Evolutionary conservation across 768 basidiomycete genomes (phyloP), one percentile per base, ranked within the genome.

Genomic region (Trichaptum fuscoviolaceum): DNA sequence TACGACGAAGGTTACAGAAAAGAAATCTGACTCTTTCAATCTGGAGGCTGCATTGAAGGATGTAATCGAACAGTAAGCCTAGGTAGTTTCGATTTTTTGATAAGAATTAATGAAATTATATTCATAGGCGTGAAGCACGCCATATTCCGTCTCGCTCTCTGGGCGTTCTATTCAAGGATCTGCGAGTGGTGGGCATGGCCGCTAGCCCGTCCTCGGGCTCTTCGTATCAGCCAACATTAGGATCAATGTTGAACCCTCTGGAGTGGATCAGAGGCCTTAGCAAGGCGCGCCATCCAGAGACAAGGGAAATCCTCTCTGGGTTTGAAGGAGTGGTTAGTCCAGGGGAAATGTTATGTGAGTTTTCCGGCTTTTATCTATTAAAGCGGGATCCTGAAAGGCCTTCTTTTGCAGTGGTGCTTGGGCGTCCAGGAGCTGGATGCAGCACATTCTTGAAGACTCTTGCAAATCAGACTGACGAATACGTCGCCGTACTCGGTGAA

Each of bases 351-450:
- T 80, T 87, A 5, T 80, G 92, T 87, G 71, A 52, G 36, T 57
- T 20, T 62, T 66, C n/a, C 42, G 57, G 8, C 24, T 12, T 61
- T 18, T 12, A 61, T 12, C 3, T 17, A 61, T 61, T 61, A 7
- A 25, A 25, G 57, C 57, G n/a, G 20, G 15, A 61, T 24, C 4
- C 24, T 61, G 23, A 34, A 15, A 9, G 4, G 7, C n/a, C 7
- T 17, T 1, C 2, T 5, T 6, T 30, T 25, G 5, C 71, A 91
- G 90, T 96, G 20, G 93, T 95, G 15, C 83, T 95, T 27, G 94
- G 94, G 24, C 83, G 92, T 30, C 94, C 94, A 0, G 91, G 91
- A 15, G 87, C 92, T 0, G 94, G 95, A 1, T 96, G 94, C 74
- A 87, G 84, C 34, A 93, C 95, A 0, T 81, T 97, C 62, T 84